Evolutionary conservation across 768 basidiomycete species (phyloP), one percentile per base, ranked within the genome.

Genomic region (Fomitopsis pulvina): DNA sequence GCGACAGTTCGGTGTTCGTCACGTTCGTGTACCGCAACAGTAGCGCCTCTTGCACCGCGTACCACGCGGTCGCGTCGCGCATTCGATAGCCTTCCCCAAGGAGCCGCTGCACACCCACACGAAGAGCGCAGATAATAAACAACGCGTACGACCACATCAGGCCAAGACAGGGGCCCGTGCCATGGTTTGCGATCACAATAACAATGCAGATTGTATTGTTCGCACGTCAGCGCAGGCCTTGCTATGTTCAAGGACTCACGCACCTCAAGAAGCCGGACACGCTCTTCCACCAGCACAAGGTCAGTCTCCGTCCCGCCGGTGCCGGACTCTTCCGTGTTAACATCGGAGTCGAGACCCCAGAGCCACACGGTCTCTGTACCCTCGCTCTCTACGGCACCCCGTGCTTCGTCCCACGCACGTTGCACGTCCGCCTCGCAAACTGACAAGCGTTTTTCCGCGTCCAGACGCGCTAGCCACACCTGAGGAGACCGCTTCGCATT

Each of bases 381-480:
- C 12, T 63, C 61, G 51, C 64, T 65, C 12, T 47, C 52, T 20
- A 74, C 74, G 1, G 52, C 49, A 16, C 56, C 55, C 30, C 80
- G 67, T 20, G 79, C 79, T 52, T 74, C 70, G 24, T 52, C 56
- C 76, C 78, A 81, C 9, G 66, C 66, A 24, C 62, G 60, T 8
- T 59, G 51, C 38, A 67, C 57, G 25, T 61, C 66, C 4, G 51
- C 62, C 55, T 12, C 53, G 21, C 21, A 18, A 3, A 22, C 22
- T 26, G 57, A 54, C 44, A 60, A 63, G 7, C 53, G 53, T 29
- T 60, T 48, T 54, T 82, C 80, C 3, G 71, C 71, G 20, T 66
- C 67, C 11, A 85, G 66, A 24, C 78, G 67, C 14, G 72, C 71
- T 11, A 79, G 61, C 80, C 83, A 86, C 24, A 85, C 69, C 16